Conservation (phyloP, 345 rosid genomes). For the Populus simonii region DNA sequence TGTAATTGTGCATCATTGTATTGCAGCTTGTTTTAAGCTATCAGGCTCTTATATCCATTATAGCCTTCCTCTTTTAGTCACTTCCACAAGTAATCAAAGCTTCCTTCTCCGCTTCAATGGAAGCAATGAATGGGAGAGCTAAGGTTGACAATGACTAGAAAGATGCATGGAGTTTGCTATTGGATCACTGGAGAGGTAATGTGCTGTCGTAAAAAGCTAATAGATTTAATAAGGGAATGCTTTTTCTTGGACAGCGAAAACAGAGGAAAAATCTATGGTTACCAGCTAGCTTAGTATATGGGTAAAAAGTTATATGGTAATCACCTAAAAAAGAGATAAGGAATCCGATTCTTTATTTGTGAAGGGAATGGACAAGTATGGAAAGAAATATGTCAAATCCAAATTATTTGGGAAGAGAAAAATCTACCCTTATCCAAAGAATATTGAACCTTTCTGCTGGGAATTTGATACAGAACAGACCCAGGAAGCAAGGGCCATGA, state of each 20-base stretch:
- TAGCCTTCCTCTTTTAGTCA: background rate
- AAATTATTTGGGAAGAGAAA: background rate
- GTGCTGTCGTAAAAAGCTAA: background rate
- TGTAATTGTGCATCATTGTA: too few species aligned
- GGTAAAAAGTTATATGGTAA: background rate
- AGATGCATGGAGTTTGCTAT: background rate
- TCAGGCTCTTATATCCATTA: background rate
- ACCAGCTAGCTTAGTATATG: too few species aligned
- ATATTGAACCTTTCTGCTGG: background rate
- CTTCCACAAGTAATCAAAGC: background rate
- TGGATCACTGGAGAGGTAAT: background rate
- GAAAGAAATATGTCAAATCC: background rate
- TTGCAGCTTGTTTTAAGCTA: background rate
- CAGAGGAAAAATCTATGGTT: background rate
- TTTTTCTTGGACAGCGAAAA: background rate
- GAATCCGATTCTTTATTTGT: background rate
- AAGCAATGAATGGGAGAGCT: background rate
- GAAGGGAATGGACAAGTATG: background rate
- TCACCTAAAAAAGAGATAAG: background rate
- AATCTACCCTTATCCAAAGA: background rate
- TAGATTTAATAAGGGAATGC: background rate
- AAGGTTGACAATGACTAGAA: background rate
- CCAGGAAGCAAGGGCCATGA: background rate
- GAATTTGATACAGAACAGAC: background rate
- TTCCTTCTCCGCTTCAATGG: background rate